Percentiles rank a stretch among this genome's conserved stretches.
Evolutionary conservation across 371 early-diverging fungal genomes (phyloP).

Genomic region (Thermomucor indicae-seudaticae): DNA sequence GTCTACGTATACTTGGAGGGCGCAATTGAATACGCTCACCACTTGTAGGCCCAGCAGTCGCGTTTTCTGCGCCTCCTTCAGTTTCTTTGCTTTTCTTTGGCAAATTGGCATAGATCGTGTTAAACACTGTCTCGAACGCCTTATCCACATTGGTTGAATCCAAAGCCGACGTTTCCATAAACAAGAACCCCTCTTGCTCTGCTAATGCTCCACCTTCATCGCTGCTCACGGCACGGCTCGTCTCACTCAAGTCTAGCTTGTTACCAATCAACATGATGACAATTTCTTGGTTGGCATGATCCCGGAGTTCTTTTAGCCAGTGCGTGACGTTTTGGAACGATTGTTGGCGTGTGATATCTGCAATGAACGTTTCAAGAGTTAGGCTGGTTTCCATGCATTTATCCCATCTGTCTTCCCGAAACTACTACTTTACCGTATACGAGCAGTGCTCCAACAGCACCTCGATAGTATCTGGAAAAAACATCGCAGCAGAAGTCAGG

Average conservation of each 20-base stretch:
- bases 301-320: constrained; percentile 98
- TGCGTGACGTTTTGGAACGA: constrained; percentile 90
- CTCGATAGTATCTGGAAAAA: constrained; percentile 27
- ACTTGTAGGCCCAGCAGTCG: constrained; percentile 10
- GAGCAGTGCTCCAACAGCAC: constrained; percentile 37
- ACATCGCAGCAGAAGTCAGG: background rate
- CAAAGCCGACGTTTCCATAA: constrained; percentile 93
- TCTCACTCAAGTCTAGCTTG: constrained; percentile 96
- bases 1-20: constrained; percentile 41
- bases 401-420: background rate
- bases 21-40: constrained; percentile 46
- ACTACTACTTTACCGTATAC: constrained; percentile 26
- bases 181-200: constrained; percentile 77
- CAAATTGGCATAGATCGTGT: constrained; percentile 36
- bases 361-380: background rate
- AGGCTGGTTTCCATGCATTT: background rate
- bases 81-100: constrained; percentile 36
- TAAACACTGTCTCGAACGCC: constrained; percentile 47
- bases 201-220: constrained; percentile 93
- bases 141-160: constrained; percentile 88
- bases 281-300: constrained; percentile 90
- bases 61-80: constrained; percentile 14
- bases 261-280: constrained; percentile 99
- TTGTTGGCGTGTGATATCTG: constrained; percentile 95
- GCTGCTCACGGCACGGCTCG: constrained; percentile 69